These are phyloP conservation scores for Haemoproteus tartakovskyi DNA, from an alignment of 169 alveolate genomes.

Conservation along the genomic window DNA sequence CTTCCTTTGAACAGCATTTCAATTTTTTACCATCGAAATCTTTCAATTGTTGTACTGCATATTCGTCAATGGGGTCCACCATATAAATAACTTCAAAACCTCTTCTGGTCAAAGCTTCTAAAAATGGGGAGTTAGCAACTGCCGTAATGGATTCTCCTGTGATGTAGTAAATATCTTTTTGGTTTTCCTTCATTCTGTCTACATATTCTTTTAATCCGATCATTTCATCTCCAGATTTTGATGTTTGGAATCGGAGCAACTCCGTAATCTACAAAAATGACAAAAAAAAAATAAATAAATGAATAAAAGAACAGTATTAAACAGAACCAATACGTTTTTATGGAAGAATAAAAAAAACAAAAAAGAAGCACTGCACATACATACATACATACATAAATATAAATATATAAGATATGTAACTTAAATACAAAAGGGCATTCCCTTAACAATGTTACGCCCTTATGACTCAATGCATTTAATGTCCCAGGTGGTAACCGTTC, in stretches of 20 bases:
- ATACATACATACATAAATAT: no score
- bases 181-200: conserved; percentile 89
- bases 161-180: conserved; percentile 91
- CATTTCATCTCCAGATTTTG: conserved; percentile 76
- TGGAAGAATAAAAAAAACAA: no score
- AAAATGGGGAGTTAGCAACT: conserved; percentile 90
- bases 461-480: no score
- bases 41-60: conserved; percentile 88
- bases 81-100: conserved; percentile 93
- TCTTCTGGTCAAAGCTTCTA: conserved; percentile 86
- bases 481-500: no score
- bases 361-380: no score
- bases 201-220: conserved; percentile 91
- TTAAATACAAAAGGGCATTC: no score
- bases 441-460: no score
- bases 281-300: no score
- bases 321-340: no score
- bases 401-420: no score
- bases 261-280: no score
- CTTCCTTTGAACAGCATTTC: conserved; percentile 94
- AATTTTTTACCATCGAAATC: conserved; percentile 90
- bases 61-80: conserved; percentile 97
- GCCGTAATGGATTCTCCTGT: conserved; percentile 92
- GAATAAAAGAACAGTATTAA: no score
- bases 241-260: conserved; percentile 89